Conservation (phyloP, 176 grass and related monocot species). For the Aegilops tauschii region DNA sequence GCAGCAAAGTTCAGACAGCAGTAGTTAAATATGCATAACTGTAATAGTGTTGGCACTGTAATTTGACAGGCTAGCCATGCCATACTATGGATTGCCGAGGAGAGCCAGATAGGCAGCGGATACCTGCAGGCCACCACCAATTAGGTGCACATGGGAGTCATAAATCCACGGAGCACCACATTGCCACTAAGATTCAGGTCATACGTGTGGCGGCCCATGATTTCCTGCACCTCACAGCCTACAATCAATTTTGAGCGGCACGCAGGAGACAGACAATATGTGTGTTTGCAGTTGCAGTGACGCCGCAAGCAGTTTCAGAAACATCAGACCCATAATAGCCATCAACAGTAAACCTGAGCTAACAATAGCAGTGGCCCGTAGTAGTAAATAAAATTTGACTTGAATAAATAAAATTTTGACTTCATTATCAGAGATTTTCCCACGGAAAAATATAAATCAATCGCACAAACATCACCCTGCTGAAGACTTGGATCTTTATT, state of each 20-base stretch:
- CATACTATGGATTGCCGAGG: background rate
- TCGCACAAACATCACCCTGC: constrained; percentile 45
- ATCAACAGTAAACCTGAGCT: constrained; percentile 75
- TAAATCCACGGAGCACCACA: constrained; percentile 77
- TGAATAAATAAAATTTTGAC: constrained; percentile 7
- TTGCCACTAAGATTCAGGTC: constrained; percentile 70
- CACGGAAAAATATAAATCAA: background rate
- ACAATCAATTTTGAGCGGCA: background rate
- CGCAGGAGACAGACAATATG: no score
- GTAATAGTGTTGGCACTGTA: background rate
- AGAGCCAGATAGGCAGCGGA: background rate
- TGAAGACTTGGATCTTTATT: constrained; percentile 67
- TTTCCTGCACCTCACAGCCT: constrained; percentile 36
- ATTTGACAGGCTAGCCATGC: background rate
- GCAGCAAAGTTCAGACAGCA: constrained; percentile 19
- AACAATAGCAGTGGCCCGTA: constrained; percentile 49
- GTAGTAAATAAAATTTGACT: constrained; percentile 7
- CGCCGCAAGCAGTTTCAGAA: background rate
- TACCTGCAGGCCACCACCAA: constrained; percentile 70
- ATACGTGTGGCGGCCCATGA: constrained; percentile 43
- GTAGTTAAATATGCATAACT: background rate
- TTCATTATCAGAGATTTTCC: background rate
- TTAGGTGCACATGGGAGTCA: constrained; percentile 92
- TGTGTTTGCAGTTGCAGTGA: no score
- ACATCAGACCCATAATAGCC: constrained; percentile 74